Evolutionary conservation across 345 rosid species (phyloP).

Genomic region (Raphanus sativus): DNA sequence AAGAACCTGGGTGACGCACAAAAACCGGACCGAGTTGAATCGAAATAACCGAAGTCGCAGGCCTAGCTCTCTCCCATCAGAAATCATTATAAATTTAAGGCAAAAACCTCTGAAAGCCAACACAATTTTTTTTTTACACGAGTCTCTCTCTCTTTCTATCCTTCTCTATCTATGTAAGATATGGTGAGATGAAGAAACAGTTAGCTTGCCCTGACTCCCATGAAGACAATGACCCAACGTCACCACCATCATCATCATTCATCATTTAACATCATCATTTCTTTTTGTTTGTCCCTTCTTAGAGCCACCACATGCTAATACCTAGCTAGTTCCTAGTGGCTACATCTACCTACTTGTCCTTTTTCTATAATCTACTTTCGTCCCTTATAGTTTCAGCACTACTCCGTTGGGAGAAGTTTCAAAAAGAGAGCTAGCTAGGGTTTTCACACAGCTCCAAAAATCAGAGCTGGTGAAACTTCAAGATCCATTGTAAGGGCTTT

Average conservation of each 20-base stretch:
- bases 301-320: conserved; percentile 25
- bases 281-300: conserved; percentile 25
- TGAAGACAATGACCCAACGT: conserved; percentile 58
- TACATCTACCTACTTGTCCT: conserved; percentile 23
- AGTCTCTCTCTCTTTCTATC: background rate
- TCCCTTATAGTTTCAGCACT: conserved; percentile 18
- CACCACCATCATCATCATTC: conserved; percentile 33
- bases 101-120: background rate
- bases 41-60: too few species aligned
- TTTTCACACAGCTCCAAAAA: conserved; percentile 14
- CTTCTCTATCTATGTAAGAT: conserved; percentile 33
- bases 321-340: conserved; percentile 17
- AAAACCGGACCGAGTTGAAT: too few species aligned
- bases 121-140: too few species aligned
- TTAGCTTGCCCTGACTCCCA: conserved; percentile 66
- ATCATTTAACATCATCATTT: conserved; percentile 26
- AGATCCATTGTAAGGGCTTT: conserved; percentile 19
- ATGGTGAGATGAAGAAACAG: conserved; percentile 56
- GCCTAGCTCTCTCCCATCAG: conserved; percentile 15
- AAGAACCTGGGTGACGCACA: background rate
- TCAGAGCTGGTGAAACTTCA: conserved; percentile 9
- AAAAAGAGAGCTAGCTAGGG: conserved; percentile 26
- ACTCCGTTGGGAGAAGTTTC: background rate
- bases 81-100: background rate
- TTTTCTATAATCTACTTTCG: conserved; percentile 14